Evolutionary conservation across 2,329 filamentous ascomycete species (phyloP), one percentile per base, ranked within the genome.

Genomic region (Diaporthe amygdali): DNA sequence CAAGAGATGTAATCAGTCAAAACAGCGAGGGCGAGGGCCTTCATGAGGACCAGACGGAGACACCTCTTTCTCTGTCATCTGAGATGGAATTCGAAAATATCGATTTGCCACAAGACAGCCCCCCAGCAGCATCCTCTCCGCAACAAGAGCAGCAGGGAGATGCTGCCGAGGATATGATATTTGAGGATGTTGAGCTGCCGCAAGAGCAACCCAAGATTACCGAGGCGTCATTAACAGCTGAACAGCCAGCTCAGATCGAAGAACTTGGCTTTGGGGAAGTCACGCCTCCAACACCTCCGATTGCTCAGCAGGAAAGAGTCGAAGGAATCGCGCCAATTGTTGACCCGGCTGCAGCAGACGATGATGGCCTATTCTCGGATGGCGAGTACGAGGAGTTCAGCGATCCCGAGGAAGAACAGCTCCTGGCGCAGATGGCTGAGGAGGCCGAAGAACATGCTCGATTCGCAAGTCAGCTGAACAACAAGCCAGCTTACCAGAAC

Each of bases 401-500:
- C 41, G 96, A 98, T 74, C 93, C 94, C 0, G 96, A 97, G 81
- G 96, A 98, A 74, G 95, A 95, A 78, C 95, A 97, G 76, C 87
- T 99, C 8, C 88, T 98, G 69, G 90, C 89, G 8, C 94, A 96
- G 75, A 90, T 99, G 76, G 95, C 94, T 0, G 90, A 92, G 32
- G 97, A 99, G 85, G 94, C 93, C 1, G 94, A 97, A 82, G 96
- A 98, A 77, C 96, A 99, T 78, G 95, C 94, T 5, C 91, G 96
- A 7, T 99, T 99, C 78, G 94, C 95, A 2, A 95, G 93, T 74
- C 91, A 93, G 56, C 87, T 99, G 14, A 97, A 97, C 80, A 89
- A 93, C 77, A 93, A 93, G 74, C 87, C 92, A 0, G 87, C 90
- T 22, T 84, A 85, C 5, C 90, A 95, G 75, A 94, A 92, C 75